Percentiles rank a stretch among this genome's conserved stretches.
Conservation (phyloP, 306 rosid species). For the Arachis stenosperma region DNA sequence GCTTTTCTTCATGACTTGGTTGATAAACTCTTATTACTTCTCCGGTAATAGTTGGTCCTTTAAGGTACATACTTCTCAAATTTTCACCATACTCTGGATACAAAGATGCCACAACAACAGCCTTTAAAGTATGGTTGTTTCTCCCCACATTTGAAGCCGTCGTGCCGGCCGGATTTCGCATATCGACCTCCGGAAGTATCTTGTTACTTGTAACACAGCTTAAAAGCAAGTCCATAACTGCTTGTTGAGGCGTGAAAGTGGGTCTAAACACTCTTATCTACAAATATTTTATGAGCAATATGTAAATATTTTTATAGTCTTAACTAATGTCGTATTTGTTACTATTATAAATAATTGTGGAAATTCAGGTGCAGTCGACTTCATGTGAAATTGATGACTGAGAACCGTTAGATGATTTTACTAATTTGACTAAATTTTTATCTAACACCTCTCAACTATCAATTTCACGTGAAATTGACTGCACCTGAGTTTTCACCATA, state of each 20-base stretch:
- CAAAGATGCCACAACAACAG: slow-evolving; percentile 58
- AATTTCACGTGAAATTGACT: too few relatives aligned
- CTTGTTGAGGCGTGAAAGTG: slow-evolving; percentile 2
- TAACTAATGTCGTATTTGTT: too few relatives aligned
- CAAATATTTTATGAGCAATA: neutral
- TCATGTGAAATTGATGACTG: too few relatives aligned
- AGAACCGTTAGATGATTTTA: too few relatives aligned
- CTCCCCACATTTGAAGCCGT: neutral
- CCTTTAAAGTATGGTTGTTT: slow-evolving; percentile 27
- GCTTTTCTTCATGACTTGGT: slow-evolving; percentile 61
- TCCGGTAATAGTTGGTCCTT: slow-evolving; percentile 48
- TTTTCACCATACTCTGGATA: slow-evolving; percentile 45
- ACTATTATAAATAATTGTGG: too few relatives aligned
- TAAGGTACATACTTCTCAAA: slow-evolving; percentile 48
- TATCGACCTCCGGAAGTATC: slow-evolving; percentile 46
- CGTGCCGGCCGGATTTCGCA: neutral
- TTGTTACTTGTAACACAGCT: slow-evolving; percentile 50
- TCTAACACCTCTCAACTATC: too few relatives aligned
- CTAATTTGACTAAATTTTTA: too few relatives aligned
- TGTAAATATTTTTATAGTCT: too few relatives aligned
- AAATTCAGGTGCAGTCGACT: too few relatives aligned
- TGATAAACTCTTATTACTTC: slow-evolving; percentile 55
- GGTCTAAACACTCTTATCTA: slow-evolving; percentile 39
- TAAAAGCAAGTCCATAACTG: slow-evolving; percentile 48
- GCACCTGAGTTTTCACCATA: too few relatives aligned